Percentiles rank a stretch among this genome's conserved stretches.
These are phyloP conservation scores for Lipomyces japonicus DNA, from an alignment of 805 yeast species.

Conservation along the genomic window DNA sequence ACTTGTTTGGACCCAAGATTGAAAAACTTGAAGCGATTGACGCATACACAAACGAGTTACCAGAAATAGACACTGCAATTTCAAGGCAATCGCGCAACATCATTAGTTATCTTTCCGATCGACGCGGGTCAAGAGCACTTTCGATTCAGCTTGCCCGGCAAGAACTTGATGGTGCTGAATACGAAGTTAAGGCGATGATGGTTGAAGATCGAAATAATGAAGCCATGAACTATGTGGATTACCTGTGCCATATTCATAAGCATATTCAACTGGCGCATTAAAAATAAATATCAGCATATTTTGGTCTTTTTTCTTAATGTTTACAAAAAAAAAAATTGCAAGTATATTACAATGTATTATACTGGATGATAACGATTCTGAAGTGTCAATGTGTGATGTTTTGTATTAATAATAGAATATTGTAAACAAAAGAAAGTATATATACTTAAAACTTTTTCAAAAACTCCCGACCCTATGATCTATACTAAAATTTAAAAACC, in stretches of 20 bases:
- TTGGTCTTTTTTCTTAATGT: too few relatives aligned
- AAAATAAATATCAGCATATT: too few relatives aligned
- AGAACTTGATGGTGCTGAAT: constrained; percentile 58
- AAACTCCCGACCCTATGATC: too few relatives aligned
- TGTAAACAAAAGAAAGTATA: too few relatives aligned
- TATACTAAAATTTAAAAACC: too few relatives aligned
- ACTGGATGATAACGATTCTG: too few relatives aligned
- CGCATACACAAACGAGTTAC: constrained; percentile 56
- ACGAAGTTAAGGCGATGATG: constrained; percentile 54
- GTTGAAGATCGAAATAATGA: constrained; percentile 69
- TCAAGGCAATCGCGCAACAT: constrained; percentile 65
- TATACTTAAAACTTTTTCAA: too few relatives aligned
- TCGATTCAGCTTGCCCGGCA: constrained; percentile 62
- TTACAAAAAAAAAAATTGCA: too few relatives aligned
- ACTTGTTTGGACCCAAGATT: constrained; percentile 64
- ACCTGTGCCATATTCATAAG: constrained; percentile 63
- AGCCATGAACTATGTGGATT: constrained; percentile 61
- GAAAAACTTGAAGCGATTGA: constrained; percentile 44
- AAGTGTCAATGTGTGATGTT: neutral
- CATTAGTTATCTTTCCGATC: constrained; percentile 51
- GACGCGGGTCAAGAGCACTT: constrained; percentile 41
- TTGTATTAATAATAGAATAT: neutral
- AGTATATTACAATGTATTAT: too few relatives aligned
- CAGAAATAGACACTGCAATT: constrained; percentile 64
- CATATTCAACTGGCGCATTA: constrained; percentile 33